Percentiles rank a stretch among this genome's conserved stretches.
phyloP scores from a whole-genome alignment of 768 basidiomycete genomes.

The Lentinula aciculospora region DNA sequence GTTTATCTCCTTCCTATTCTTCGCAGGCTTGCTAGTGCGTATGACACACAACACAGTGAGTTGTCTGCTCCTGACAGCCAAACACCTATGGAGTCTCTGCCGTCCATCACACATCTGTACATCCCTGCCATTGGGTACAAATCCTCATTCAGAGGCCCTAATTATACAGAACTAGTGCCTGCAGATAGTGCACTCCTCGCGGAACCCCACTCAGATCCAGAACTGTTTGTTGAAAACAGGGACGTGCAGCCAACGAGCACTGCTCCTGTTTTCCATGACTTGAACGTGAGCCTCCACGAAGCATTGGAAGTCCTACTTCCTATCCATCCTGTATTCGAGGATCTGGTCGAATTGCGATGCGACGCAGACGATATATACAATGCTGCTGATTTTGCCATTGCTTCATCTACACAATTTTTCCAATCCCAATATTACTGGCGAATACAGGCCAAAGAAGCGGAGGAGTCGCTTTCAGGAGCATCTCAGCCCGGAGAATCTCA shows the following conservation, averaged over 20 bases:
- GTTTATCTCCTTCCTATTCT: constrained; percentile 1
- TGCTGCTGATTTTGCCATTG: constrained; percentile 1
- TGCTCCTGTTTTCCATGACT: not conserved
- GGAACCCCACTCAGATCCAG: not conserved
- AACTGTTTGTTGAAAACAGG: not conserved
- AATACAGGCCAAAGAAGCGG: not conserved
- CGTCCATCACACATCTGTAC: not conserved
- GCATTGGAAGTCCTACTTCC: constrained; percentile 1
- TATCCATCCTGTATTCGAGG: not conserved
- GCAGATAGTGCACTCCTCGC: not conserved
- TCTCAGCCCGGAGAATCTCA: not conserved
- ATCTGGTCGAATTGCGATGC: not conserved
- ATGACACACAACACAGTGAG: not conserved
- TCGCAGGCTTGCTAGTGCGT: not conserved
- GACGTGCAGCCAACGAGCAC: not conserved
- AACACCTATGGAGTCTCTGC: not conserved
- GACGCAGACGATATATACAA: constrained; percentile 5
- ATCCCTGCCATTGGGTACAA: constrained; percentile 2
- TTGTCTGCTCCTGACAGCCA: not conserved
- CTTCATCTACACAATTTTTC: not conserved
- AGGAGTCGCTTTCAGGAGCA: not conserved
- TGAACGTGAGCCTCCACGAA: constrained; percentile 1
- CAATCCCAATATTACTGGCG: constrained; percentile 2
- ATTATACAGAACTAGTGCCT: not conserved
- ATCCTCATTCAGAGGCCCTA: not conserved